A percentile compares a stretch with the other conserved stretches of the same genome.
phyloP scores from a whole-genome alignment of 2,329 filamentous ascomycete species.

The Magnaporthiopsis poae region DNA sequence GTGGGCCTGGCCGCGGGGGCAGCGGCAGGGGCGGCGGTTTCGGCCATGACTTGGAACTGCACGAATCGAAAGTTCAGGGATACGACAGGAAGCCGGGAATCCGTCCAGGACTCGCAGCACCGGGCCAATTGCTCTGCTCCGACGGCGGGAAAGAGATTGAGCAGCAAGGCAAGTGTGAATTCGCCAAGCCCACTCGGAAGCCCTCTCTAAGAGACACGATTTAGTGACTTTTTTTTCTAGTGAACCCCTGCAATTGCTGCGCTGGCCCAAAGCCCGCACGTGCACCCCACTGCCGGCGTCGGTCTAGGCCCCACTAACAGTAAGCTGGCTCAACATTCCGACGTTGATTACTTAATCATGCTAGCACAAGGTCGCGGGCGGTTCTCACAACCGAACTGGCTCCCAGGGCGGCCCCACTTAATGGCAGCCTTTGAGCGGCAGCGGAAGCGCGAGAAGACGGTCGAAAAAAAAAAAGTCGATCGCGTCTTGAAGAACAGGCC shows the following conservation, averaged over 20 bases:
- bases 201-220: neutral
- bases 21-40: conserved; percentile 34
- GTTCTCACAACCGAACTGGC: no score
- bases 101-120: no score
- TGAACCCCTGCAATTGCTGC: conserved; percentile 1
- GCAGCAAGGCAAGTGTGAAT: neutral
- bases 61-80: conserved; percentile 1
- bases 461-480: no score
- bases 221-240: neutral
- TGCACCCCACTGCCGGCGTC: neutral
- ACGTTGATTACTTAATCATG: no score
- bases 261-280: neutral
- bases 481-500: no score
- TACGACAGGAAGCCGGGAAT: neutral
- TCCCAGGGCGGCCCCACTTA: no score
- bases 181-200: neutral
- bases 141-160: neutral
- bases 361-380: no score
- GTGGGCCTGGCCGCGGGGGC: conserved; percentile 55
- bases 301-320: no score
- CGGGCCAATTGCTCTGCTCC: neutral
- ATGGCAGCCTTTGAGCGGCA: no score
- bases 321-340: no score
- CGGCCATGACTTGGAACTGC: conserved; percentile 31
- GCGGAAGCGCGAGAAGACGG: no score